Evolutionary conservation across 116 monocot species (phyloP), one percentile per base, ranked within the genome.

Genomic region (Trichopus zeylanicus): DNA sequence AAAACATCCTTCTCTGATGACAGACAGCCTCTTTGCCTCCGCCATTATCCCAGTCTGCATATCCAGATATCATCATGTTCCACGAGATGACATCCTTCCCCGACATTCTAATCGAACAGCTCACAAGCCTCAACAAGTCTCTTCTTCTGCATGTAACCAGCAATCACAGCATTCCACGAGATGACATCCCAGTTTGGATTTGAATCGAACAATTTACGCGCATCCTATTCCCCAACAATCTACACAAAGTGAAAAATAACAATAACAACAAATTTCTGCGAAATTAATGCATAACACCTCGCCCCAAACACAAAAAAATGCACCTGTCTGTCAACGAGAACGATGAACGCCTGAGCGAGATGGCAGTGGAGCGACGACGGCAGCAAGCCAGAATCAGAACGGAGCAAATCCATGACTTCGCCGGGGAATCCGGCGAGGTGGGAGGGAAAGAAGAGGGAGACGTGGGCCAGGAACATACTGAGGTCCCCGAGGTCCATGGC

Each of bases 111-210:
- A n/a, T 92, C 75, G 15, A 92, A 92, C 3, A 92, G 70, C 25
- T 61, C 55, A 42, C 71, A 29, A 7, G 92, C 92, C 1, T 80
- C 75, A 2, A 31, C 26, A 38, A 75, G 26, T 15, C 63, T 27
- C 21, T 55, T 64, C 71, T 51, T 65, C 33, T 66, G 64, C 33
- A 77, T 66, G 58, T 80, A 83, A 1, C 80, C 76, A 21, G 79
- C 61, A 3, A 88, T 70, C 81, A 92, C 78, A 0, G 87, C 78
- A 25, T 92, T 92, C 87, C 92, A 92, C 2, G 91, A 92, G 9
- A 92, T 75, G 5, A 59, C 39, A 33, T 83, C 83, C 91, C 92
- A 92, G 27, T 42, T 19, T 3, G 74, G 46, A 26, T 71, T 71
- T 0, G 82, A 82, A 11, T 83, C 83, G 29, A 88, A 88, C 2